Percentiles rank a stretch among this genome's conserved stretches.
These are phyloP conservation scores for Phytophthora brassicae DNA, from an alignment of 352 stramenopile species.

Conservation along the genomic window DNA sequence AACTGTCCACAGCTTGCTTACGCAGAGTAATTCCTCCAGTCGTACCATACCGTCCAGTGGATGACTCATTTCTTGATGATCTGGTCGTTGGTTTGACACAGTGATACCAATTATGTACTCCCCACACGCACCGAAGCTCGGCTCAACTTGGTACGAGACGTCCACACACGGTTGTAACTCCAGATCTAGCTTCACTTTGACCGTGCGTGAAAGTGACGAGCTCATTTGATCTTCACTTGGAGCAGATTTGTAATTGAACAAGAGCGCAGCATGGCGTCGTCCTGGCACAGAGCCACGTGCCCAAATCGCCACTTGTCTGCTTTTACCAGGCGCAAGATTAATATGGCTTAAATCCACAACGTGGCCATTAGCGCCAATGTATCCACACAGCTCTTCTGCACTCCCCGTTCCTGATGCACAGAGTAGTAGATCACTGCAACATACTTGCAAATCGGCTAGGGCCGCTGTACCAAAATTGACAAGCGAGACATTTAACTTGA, in stretches of 20 bases:
- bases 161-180: constrained; percentile 60
- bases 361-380: constrained; percentile 67
- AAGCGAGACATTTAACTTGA: constrained; percentile 55
- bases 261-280: constrained; percentile 47
- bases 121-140: constrained; percentile 56
- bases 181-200: constrained; percentile 65
- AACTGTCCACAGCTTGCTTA: constrained; percentile 68
- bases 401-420: constrained; percentile 41
- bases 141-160: constrained; percentile 67
- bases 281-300: constrained; percentile 41
- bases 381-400: constrained; percentile 37
- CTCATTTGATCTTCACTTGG: constrained; percentile 19
- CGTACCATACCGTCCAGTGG: constrained; percentile 37
- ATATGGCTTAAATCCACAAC: constrained; percentile 63
- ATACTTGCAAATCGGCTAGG: constrained; percentile 58
- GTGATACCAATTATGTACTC: constrained; percentile 81
- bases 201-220: constrained; percentile 29
- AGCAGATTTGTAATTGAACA: constrained; percentile 69
- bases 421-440: constrained; percentile 64
- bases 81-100: constrained; percentile 54
- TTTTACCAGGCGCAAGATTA: constrained; percentile 53
- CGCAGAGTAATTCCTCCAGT: constrained; percentile 56
- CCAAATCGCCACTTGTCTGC: constrained; percentile 53
- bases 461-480: constrained; percentile 57
- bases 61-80: constrained; percentile 24